Percentiles rank a stretch among this genome's conserved stretches.
Evolutionary conservation across 2,329 filamentous ascomycete genomes (phyloP).

Genomic region (Alternaria novae-zelandiae): DNA sequence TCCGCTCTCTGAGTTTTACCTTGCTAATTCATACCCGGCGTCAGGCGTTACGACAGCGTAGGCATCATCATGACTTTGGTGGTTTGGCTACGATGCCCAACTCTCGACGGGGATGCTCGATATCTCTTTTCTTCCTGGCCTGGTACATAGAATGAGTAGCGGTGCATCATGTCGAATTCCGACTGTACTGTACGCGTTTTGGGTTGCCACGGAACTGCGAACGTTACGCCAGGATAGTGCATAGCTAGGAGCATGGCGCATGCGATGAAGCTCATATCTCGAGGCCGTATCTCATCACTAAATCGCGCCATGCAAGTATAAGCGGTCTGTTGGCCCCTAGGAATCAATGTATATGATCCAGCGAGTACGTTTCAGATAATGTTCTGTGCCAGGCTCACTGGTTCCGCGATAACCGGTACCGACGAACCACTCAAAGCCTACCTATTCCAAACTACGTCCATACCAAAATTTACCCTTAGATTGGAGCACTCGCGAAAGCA

Average conservation of each 20-base stretch:
- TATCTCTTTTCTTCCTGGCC: background rate
- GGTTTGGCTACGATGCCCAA: background rate
- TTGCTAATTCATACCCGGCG: conserved; percentile 2
- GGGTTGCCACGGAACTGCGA: background rate
- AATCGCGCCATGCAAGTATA: background rate
- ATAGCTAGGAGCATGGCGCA: background rate
- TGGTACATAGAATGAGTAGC: background rate
- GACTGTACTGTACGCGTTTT: background rate
- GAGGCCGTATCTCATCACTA: background rate
- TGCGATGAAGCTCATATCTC: background rate
- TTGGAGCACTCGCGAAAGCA: background rate
- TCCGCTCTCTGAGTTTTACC: background rate
- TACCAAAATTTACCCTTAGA: background rate
- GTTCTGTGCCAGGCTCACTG: background rate
- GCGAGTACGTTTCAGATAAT: background rate
- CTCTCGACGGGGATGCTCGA: background rate
- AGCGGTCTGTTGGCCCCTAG: background rate
- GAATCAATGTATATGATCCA: background rate
- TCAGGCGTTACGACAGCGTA: conserved; percentile 5
- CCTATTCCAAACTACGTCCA: background rate
- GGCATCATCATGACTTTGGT: background rate
- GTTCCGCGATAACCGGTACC: background rate
- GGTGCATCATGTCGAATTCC: background rate
- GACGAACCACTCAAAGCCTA: background rate
- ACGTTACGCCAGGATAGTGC: background rate